Base-by-base conservation (phyloP, 73 alveolate genomes). In the Tetrahymena malaccensis region DNA sequence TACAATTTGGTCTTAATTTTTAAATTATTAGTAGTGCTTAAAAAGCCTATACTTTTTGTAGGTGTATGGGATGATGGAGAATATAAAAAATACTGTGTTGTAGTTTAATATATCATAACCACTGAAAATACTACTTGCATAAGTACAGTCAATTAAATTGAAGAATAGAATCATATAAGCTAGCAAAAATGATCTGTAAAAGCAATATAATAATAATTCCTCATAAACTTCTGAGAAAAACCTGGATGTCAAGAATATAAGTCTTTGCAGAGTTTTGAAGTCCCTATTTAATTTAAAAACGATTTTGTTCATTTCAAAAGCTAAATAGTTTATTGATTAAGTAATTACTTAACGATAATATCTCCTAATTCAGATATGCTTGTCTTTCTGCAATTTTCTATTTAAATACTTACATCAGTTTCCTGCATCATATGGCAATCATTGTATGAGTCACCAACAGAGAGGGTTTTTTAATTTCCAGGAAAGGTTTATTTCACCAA, bases 391-490 rank as follows among this genome's bases (percentile, higher is more conserved):
- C 95, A 50, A n/a, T 95, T 95, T 50, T 85, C 85, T 15, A 95
- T 50, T 55, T 95, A 93, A 34, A 95, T 85, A 34, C 97, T 89
- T 16, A 89, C 85, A 95, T 95, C 94, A 19, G 97, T 94, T 15
- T 94, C 97, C 25, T 95, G 19, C 97, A 95, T 95, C 97, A 95
- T 95, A 25, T 85, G 94, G 22, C 94, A 94, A 95, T 95, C 97
- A 93, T 95, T 95, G 56, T 95, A 95, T 35, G 95, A 94, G 44
- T 95, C 97, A 25, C 97, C 97, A 0, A 95, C 95, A 9, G 93
- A 94, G 10, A 95, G 55, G n/a, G 94, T 94, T 5, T 89, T 89
- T 22, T 95, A 95, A 89, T 95, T 89, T 1, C 94, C 94, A 27
- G 97, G 97, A 85, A 95, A 95, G 55, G 43, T 43, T 40, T 95